A percentile compares a stretch with the other conserved stretches of the same genome.
These are phyloP conservation scores for Globisporangium solare DNA, from an alignment of 352 stramenopile genomes.

Conservation along the genomic window DNA sequence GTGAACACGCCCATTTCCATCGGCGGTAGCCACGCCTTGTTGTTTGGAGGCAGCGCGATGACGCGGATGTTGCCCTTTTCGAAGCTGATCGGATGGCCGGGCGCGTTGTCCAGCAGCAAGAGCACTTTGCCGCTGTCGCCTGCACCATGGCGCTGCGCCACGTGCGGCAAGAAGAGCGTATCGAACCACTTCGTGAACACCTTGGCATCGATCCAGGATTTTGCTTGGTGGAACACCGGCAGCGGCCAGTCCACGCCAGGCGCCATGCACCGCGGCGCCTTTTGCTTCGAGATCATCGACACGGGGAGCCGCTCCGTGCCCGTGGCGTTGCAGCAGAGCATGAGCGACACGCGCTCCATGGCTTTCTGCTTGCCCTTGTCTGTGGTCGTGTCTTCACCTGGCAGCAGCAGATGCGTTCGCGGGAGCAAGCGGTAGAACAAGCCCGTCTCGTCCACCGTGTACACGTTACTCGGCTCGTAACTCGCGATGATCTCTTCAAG, in stretches of 20 bases:
- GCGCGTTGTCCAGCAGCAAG: slow-evolving; percentile 16
- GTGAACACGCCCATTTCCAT: slow-evolving; percentile 19
- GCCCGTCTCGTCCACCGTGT: slow-evolving; percentile 14
- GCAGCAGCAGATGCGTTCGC: background rate
- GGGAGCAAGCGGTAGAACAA: slow-evolving; percentile 14
- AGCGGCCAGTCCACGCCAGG: slow-evolving; percentile 5
- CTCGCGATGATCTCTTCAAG: slow-evolving; percentile 7
- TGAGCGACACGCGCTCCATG: slow-evolving; percentile 11
- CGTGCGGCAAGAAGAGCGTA: slow-evolving; percentile 8
- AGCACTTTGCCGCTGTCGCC: slow-evolving; percentile 6
- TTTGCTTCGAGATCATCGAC: slow-evolving; percentile 9
- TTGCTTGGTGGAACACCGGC: slow-evolving; percentile 11
- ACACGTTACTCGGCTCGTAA: slow-evolving; percentile 11
- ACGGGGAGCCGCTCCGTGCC: slow-evolving; percentile 8
- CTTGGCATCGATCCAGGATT: slow-evolving; percentile 14
- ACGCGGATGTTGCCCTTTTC: slow-evolving; percentile 11
- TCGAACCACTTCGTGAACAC: slow-evolving; percentile 16
- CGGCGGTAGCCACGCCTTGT: slow-evolving; percentile 14
- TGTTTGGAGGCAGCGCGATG: slow-evolving; percentile 6
- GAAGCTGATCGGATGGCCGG: slow-evolving; percentile 13
- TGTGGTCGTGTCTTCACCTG: background rate
- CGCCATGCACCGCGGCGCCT: background rate
- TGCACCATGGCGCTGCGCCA: background rate
- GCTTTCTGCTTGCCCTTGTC: background rate
- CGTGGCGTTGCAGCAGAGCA: slow-evolving; percentile 16